Conservation (phyloP, 164 flowering plant species). For the Macadamia tetraphylla region DNA sequence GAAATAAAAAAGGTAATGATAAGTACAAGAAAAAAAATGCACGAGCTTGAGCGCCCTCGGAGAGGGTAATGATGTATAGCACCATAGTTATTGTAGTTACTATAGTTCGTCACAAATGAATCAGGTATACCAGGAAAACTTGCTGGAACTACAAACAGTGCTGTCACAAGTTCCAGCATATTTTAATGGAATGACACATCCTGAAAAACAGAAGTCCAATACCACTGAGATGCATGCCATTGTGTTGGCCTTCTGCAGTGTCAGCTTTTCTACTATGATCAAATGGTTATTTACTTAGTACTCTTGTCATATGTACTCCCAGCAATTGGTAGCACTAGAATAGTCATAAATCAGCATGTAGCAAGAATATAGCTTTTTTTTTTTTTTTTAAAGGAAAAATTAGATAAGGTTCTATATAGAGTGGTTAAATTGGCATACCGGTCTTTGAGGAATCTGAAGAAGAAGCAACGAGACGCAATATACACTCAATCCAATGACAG, state of each 20-base stretch:
- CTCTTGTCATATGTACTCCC: neutral
- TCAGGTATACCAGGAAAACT: too few relatives aligned
- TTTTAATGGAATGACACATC: neutral
- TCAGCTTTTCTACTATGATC: neutral
- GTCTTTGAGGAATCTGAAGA: slow-evolving; percentile 54
- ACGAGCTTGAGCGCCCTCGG: neutral
- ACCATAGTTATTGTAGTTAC: too few relatives aligned
- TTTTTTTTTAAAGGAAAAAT: neutral
- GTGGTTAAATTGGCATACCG: slow-evolving; percentile 28
- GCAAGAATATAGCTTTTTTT: neutral
- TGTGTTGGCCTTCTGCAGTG: neutral
- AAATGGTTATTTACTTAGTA: neutral
- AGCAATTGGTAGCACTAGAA: neutral
- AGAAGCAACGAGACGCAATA: slow-evolving; percentile 62
- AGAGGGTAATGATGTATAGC: neutral
- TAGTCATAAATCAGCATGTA: neutral
- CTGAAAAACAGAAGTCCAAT: neutral
- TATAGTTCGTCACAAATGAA: too few relatives aligned
- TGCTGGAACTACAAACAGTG: too few relatives aligned
- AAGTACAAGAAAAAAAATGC: neutral
- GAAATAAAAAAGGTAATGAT: neutral
- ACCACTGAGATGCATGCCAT: neutral
- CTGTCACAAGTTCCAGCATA: neutral
- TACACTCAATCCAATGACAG: slow-evolving; percentile 44
- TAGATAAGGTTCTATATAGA: neutral